Conservation (phyloP, 2,329 filamentous ascomycete genomes). For the Microsporum audouinii region DNA sequence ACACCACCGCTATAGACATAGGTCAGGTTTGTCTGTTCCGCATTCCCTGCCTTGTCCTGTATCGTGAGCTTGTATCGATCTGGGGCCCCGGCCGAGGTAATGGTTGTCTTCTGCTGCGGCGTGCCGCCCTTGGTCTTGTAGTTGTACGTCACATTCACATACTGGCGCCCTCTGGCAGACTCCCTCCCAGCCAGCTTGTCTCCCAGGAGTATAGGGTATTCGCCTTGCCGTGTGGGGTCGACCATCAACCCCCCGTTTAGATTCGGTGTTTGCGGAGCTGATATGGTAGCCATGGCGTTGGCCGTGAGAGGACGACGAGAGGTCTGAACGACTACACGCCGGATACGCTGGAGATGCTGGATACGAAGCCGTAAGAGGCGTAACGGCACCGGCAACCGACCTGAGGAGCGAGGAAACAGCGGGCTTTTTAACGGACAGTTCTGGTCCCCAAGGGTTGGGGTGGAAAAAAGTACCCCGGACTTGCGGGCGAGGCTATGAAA, state of each 20-base stretch:
- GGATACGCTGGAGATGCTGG: neutral
- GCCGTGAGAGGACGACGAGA: neutral
- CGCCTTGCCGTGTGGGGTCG: conserved; percentile 36
- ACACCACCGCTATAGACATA: conserved; percentile 34
- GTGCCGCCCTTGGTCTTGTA: conserved; percentile 35
- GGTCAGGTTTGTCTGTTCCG: conserved; percentile 28
- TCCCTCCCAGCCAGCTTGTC: conserved; percentile 29
- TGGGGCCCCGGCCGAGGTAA: conserved; percentile 21
- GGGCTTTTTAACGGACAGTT: neutral
- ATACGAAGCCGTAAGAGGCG: neutral
- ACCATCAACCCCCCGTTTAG: conserved; percentile 27
- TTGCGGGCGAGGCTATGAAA: neutral
- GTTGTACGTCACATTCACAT: conserved; percentile 37
- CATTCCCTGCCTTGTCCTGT: conserved; percentile 31
- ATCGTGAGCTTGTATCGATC: conserved; percentile 33
- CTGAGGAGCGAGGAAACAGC: neutral
- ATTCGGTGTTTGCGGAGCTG: conserved; percentile 9
- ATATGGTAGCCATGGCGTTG: conserved; percentile 8
- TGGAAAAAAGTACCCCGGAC: neutral
- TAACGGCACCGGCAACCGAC: neutral
- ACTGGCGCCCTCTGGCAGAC: conserved; percentile 15
- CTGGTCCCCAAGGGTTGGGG: neutral
- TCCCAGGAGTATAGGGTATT: conserved; percentile 37
- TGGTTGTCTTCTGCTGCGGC: conserved; percentile 28
- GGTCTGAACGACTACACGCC: neutral